Conservation (phyloP, 106 monocot genomes). For the Apostasia ramifera region DNA sequence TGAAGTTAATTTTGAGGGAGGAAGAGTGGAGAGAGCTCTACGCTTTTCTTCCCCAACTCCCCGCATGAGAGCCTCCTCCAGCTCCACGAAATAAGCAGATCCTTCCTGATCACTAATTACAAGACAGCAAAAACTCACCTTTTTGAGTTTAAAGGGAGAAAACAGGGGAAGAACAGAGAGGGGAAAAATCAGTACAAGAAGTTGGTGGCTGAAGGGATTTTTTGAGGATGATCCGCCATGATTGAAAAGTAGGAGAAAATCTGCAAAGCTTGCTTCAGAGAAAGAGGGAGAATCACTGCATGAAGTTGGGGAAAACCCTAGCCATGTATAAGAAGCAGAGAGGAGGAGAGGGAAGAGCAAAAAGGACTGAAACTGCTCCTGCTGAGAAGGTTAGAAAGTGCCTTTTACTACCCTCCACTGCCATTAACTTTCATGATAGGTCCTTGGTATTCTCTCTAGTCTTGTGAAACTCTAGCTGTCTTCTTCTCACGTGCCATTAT, state of each 20-base stretch:
- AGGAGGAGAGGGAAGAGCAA: no score
- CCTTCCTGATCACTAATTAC: conserved; percentile 62
- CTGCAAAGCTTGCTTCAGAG: conserved; percentile 3
- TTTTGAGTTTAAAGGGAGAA: no score
- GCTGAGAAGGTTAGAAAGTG: not conserved
- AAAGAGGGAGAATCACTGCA: conserved; percentile 6
- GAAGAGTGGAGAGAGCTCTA: conserved; percentile 20
- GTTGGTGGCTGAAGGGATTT: conserved; percentile 34
- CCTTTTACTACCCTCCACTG: not conserved
- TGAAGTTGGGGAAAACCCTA: not conserved
- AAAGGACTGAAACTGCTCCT: no score
- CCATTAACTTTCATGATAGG: conserved; percentile 10
- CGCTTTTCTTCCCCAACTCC: conserved; percentile 53
- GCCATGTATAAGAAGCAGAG: no score
- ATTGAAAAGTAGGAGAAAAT: conserved; percentile 14
- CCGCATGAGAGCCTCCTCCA: conserved; percentile 93
- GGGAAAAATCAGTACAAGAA: conserved; percentile 31
- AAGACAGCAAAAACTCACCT: not conserved
- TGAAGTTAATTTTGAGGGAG: conserved; percentile 1
- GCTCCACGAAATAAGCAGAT: conserved; percentile 68
- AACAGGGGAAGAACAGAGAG: conserved; percentile 3
- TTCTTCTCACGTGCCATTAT: conserved; percentile 11
- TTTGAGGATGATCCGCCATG: conserved; percentile 35
- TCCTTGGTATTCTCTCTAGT: conserved; percentile 6
- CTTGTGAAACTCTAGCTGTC: conserved; percentile 5